Evolutionary conservation across 768 basidiomycete genomes (phyloP), one percentile per base, ranked within the genome.

Genomic region (Lactifluus pinguis): DNA sequence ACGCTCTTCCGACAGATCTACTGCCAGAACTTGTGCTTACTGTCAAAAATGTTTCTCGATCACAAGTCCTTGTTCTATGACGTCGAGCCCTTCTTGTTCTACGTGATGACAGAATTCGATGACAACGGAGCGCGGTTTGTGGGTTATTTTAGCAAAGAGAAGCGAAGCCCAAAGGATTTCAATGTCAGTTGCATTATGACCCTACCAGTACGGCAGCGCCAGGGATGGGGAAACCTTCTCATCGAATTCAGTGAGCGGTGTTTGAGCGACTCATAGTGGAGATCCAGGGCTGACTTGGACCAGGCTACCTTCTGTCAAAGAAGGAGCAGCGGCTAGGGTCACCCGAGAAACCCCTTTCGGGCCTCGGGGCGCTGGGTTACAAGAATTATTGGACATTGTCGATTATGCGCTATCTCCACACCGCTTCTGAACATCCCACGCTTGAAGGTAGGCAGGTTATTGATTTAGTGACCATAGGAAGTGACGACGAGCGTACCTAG

Each of bases 181-280:
- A 99, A 99, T 75, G 85, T 99, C 66, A 95, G 93, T 73, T 99
- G 97, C 77, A 99, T 99, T 70, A 98, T 99, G 95, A 98, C 97
- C 17, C 76, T 99, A 19, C 97, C 97, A 1, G 89, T 98, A 42
- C 77, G 94, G 65, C 95, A 98, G 73, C 77, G 95, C 64, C 86
- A 89, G 72, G 97, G 97, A 0, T 99, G 95, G 95, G 97, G 97
- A 13, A 92, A 93, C 72, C 80, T 92, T 57, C 80, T 99, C 67
- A 98, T 99, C 67, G 97, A 98, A 74, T 98, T 99, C 76, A 99
- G 95, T 98, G 70, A 69, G 92, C 81, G 30, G 38, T 30, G 15
- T 51, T 25, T 55, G n/a, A 25, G 34, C 25, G 42, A 19, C 36
- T 38, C 50, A 25, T 10, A 11, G 57, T 45, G 13, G 25, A 47